Base-by-base conservation (phyloP, 768 basidiomycete genomes). In the Bullera alba region DNA sequence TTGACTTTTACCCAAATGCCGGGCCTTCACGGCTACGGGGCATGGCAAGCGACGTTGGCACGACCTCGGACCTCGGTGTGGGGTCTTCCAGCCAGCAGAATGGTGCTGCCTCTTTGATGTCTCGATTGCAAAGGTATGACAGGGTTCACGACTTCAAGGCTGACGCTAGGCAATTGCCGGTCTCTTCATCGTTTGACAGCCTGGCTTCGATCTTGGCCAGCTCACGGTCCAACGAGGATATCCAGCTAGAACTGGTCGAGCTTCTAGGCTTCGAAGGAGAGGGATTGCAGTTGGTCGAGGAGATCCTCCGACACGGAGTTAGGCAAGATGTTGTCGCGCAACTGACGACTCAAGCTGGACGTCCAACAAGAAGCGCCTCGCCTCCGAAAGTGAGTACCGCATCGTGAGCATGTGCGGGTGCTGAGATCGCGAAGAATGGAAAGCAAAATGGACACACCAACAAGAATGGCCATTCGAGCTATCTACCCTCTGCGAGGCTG, bases 161-260 rank as follows among this genome's bases (percentile, higher is more conserved):
- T 39, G 37, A 39, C 37, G 7, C 8, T 39, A 66, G 64, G 17
- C 67, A 69, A n/a, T 53, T 69, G 0, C 46, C 61, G 8, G 41
- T 54, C 16, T n/a, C 58, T 1, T 60, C 56, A 8, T 49, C 60
- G 10, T 59, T 52, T 38, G 53, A 30, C 19, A 50, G 58, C 3
- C 54, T 72, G 4, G 51, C 60, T 5, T 21, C 44, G 10, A 55
- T 72, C 15, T 50, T 72, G 4, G 38, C 37, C 12, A 55, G 57
- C 0, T 22, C 36, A 0, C 51, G 62, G 1, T 54, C 57, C 17
- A 77, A 84, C 56, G 86, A 90, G 26, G 81, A 79, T 19, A 84
- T 95, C 26, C 85, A 87, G 23, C 80, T 75, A 23, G 84, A 87
- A 58, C 69, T 96, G 8, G 80, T 79, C 6, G 91, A 95, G 53